Conservation (phyloP, 306 rosid species). For the Lathyrus sativus region DNA sequence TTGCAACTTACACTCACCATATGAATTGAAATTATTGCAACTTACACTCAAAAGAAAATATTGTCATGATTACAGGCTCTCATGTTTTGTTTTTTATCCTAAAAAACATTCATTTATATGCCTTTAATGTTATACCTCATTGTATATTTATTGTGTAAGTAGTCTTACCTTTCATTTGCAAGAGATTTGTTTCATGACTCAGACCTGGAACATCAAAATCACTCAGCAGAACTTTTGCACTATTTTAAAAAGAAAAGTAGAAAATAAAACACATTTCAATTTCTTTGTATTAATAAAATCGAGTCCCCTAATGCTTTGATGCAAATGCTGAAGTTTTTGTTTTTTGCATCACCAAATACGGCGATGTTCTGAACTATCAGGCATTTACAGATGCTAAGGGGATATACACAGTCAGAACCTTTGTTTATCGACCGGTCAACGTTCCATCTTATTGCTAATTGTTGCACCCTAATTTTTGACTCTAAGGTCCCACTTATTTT, state of each 20-base stretch:
- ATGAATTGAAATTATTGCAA: too few species aligned
- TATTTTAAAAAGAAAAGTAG: not conserved
- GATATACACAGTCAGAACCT: conserved; percentile 73
- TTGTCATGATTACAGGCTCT: not conserved
- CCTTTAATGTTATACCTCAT: too few species aligned
- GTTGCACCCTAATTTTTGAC: too few species aligned
- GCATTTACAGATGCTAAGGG: conserved; percentile 86
- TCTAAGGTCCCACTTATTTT: too few species aligned
- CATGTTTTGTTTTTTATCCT: conserved; percentile 18
- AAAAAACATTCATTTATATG: not conserved
- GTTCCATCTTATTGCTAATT: conserved; percentile 82
- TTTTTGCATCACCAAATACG: conserved; percentile 86
- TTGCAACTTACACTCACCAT: conserved; percentile 2
- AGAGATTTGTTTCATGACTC: not conserved
- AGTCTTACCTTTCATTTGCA: not conserved
- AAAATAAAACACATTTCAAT: not conserved
- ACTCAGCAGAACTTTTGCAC: not conserved
- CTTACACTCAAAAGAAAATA: too few species aligned
- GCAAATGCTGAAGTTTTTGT: conserved; percentile 97
- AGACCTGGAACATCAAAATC: not conserved
- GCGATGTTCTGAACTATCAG: conserved; percentile 89
- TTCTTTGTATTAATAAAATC: not conserved
- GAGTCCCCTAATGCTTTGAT: conserved; percentile 25
- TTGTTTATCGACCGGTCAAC: conserved; percentile 61
- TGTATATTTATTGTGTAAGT: not conserved